Base-by-base conservation (phyloP, 257 asterid genomes). In the Fraxinus americana region DNA sequence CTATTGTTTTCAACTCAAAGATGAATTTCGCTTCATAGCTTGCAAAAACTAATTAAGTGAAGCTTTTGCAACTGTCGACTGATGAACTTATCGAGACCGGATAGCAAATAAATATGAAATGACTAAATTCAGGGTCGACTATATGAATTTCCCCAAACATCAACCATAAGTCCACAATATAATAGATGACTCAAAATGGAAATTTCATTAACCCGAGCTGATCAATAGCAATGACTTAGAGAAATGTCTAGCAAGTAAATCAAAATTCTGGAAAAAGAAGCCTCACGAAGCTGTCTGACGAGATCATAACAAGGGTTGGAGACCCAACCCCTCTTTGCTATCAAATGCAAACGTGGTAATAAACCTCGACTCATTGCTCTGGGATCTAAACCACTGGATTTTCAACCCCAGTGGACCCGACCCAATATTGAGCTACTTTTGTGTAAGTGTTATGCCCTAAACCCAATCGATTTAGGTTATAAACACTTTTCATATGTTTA, bases 241-340 rank as follows among this genome's bases (percentile, higher is more conserved):
- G 84, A 95, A 92, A 84, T 84, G 94, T 25, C 79, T 84, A 0
- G 99, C 94, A 70, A 95, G 98, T 78, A 92, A 95, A 82, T 88
- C 97, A 52, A 92, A 95, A 75, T 95, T 95, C 65, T 97, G 95
- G 87, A 90, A 95, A 81, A 92, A 93, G 94, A 95, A 95, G 35
- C 98, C 99, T 65, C 93, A 97, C 17, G 98, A 95, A 79, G 99
- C 98, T 73, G 83, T 98, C 70, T 92, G 91, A 38, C 98, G 99
- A 67, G 34, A 94, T 93, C 98, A 94, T 94, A 72, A 94, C 98
- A 52, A 94, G 86, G 72, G 99, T 91, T 41, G 98, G 99, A 67
- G 99, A 87, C 50, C 87, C 32, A 29, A 32, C 34, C 34, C 98
- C 82, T 91, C 97, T 83, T 86, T 90, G 87, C 97, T 77, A 71